phyloP scores from a whole-genome alignment of 352 stramenopile genomes.

The Pythium chondricola region DNA sequence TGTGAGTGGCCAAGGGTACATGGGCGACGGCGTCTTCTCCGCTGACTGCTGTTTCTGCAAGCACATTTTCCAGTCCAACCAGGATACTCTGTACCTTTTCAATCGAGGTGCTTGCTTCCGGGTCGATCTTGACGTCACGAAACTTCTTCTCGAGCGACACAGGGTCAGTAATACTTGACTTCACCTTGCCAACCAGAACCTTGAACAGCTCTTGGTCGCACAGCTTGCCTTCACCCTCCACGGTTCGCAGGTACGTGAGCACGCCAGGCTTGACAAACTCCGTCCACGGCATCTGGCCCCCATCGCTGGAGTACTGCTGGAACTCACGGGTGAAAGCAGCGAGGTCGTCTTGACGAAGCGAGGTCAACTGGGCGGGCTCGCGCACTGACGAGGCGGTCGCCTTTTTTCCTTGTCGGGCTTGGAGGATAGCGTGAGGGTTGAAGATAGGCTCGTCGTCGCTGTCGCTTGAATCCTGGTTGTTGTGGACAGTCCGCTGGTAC shows the following conservation, averaged over 20 bases:
- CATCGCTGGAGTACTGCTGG: not conserved
- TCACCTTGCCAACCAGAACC: not conserved
- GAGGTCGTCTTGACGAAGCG: not conserved
- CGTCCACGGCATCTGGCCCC: not conserved
- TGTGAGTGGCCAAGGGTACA: not conserved
- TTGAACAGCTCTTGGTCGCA: not conserved
- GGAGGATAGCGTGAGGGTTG: too few species aligned
- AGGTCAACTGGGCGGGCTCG: too few species aligned
- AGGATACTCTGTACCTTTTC: slow-evolving; percentile 4
- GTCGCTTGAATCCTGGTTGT: too few species aligned
- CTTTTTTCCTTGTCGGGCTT: too few species aligned
- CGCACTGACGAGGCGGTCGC: too few species aligned
- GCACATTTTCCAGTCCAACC: not conserved
- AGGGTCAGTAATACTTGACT: not conserved
- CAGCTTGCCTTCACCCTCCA: not conserved
- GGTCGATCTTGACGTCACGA: not conserved
- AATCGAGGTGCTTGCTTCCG: not conserved
- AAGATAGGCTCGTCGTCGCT: too few species aligned
- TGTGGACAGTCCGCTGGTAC: too few species aligned
- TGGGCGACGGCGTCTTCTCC: too few species aligned
- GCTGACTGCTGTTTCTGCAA: not conserved
- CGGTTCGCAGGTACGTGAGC: not conserved
- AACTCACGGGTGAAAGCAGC: not conserved
- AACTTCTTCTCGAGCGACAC: slow-evolving; percentile 1
- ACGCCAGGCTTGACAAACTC: not conserved